Evolutionary conservation across 1,284 basidiomycete species (phyloP), one percentile per base, ranked within the genome.

Genomic region (Termitomyces sp.): DNA sequence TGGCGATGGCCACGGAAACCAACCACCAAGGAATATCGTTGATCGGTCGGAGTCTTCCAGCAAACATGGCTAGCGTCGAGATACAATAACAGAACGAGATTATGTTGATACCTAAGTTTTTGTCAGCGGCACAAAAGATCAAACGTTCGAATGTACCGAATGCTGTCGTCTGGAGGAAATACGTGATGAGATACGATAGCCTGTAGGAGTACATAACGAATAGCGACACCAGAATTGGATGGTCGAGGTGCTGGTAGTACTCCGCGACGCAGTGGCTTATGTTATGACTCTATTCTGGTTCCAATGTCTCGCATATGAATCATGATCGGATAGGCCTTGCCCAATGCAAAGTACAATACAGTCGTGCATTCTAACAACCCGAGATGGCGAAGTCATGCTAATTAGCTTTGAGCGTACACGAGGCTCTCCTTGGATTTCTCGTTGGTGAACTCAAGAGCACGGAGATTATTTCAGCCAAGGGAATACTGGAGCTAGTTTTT

Each of bases 61-160:
- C 41, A 5, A 41, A 10, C 34, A 53, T 30, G 33, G 51, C 5
- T 13, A 61, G 48, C 12, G 50, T 38, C 12, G 46, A 43, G 3
- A 61, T 55, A 51, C 56, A 58, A 24, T 42, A 50, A 26, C 56
- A 45, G 28, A 61, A 61, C 13, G 59, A 59, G 7, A 61, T 58
- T 28, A 57, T 51, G 47, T 58, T 59, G 40, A 61, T 61, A 2
- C 59, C 59, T 61, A 41, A 38, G 17, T 4, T 19, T 17, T 21
- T 15, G 34, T 57, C 2, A 53, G 15, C 19, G 24, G n/a, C 9
- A 38, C 10, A 40, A 5, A 2, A 26, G 19, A n/a, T 13, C 26
- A 28, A 28, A 30, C 8, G 33, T 21, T 19, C 6, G 7, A 24
- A 38, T 46, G 5, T 42, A 58, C 57, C 54, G 42, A 52, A 58